Base-by-base conservation (phyloP, 31 red algal genomes). In the Porphyra umbilicalis region DNA sequence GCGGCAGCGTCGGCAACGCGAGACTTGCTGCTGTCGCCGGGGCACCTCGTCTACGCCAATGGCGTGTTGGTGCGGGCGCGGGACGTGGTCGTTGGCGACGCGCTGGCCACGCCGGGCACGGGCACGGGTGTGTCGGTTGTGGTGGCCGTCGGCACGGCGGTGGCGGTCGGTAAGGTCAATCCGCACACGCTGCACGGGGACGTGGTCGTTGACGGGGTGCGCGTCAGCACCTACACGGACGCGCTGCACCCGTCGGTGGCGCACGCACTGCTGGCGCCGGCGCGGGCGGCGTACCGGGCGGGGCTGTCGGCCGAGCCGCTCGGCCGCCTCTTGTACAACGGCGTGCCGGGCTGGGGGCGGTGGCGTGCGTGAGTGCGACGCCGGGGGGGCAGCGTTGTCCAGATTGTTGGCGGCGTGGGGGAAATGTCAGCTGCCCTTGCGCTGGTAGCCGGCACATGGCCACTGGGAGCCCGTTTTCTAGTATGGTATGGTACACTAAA, bases 41-140 rank as follows among this genome's bases (percentile, higher is more conserved):
- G 25, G 25, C 57, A 71, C 57, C n/a, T n/a, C 20, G 25, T 71
- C 13, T 71, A 71, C 57, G 57, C n/a, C 25, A 2, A 71, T 8
- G 57, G 57, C 15, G 57, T 0, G 11, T 29, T 71, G 11, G 16
- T 29, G 11, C 25, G 25, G 0, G 57, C 57, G 6, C 25, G 4
- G 25, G 15, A 13, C 2, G 57, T 71, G 0, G 25, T 18, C 57
- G 57, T 71, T 29, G 57, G 57, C 0, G 57, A 71, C 25, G 11
- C 6, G 11, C 57, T 71, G 25, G n/a, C 57, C 57, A 76, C 68
- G 38, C 57, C 82, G 4, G 85, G 34, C 34, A 39, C 87, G 36
- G 84, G 84, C 13, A 38, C 32, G 15, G 32, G 36, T 18, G 32
- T 34, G 29, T 30, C 85, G 33, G 74, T 30, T 31, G 79, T 91